Conservation (phyloP, 257 asterid species). For the Leptodermis oblonga region DNA sequence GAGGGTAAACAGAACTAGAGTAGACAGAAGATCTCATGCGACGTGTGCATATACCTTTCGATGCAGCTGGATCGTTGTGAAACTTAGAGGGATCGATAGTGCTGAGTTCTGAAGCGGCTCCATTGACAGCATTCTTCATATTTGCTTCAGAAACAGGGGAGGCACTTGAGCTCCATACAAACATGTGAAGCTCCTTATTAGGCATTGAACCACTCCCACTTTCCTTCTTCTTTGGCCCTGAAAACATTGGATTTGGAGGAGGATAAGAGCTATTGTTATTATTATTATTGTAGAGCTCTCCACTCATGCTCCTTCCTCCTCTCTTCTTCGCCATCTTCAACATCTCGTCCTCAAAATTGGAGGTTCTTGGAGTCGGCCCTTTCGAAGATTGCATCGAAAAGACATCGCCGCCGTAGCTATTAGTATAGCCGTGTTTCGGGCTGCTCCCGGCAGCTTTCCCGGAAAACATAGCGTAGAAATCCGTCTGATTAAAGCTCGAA, state of each 20-base stretch:
- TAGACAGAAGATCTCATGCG: too few species aligned
- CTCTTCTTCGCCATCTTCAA: slow-evolving; percentile 45
- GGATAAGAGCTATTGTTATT: slow-evolving; percentile 43
- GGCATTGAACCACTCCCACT: slow-evolving; percentile 27
- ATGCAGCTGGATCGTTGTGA: slow-evolving; percentile 47
- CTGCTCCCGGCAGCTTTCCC: slow-evolving; percentile 65
- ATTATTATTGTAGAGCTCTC: slow-evolving; percentile 46
- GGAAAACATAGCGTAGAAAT: slow-evolving; percentile 79
- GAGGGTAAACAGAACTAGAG: too few species aligned
- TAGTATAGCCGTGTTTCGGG: slow-evolving; percentile 70
- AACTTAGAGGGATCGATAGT: slow-evolving; percentile 44
- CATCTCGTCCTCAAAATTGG: slow-evolving; percentile 86
- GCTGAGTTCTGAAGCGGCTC: slow-evolving; percentile 48
- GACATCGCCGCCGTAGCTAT: slow-evolving; percentile 58
- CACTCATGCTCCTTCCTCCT: slow-evolving; percentile 72
- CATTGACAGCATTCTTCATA: slow-evolving; percentile 46
- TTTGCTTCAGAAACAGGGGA: slow-evolving; percentile 83
- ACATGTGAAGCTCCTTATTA: slow-evolving; percentile 81
- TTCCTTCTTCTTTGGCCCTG: slow-evolving; percentile 57
- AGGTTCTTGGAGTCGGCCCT: slow-evolving; percentile 77
- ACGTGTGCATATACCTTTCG: slow-evolving; percentile 50
- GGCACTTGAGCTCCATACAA: slow-evolving; percentile 93
- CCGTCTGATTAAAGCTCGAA: slow-evolving; percentile 78
- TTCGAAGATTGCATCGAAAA: slow-evolving; percentile 70
- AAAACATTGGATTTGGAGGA: slow-evolving; percentile 74